phyloP scores from a whole-genome alignment of 495 filamentous ascomycete species.

The Penicillium argentinense region DNA sequence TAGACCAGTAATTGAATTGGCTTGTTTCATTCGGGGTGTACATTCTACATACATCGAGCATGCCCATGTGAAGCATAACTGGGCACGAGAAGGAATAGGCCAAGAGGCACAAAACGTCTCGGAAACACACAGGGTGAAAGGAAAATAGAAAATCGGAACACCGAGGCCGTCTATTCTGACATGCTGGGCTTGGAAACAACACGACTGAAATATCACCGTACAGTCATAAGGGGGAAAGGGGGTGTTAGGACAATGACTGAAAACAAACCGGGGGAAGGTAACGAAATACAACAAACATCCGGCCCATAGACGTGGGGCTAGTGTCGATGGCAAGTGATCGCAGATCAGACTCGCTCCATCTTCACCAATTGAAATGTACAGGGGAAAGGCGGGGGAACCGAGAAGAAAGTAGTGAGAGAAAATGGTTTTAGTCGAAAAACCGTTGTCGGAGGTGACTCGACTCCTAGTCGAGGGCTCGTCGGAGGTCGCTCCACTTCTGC shows the following conservation, averaged over 20 bases:
- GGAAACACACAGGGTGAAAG: conserved; percentile 6
- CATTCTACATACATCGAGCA: conserved; percentile 28
- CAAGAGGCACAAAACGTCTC: conserved; percentile 1
- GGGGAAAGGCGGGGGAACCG: background rate
- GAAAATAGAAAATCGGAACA: conserved; percentile 11
- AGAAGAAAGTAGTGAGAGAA: background rate
- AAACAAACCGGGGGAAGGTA: background rate
- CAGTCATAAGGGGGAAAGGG: conserved; percentile 2
- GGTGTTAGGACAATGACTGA: conserved; percentile 1
- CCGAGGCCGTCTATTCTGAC: conserved; percentile 15
- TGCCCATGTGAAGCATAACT: conserved; percentile 2
- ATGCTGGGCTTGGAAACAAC: conserved; percentile 13
- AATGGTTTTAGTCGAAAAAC: conserved; percentile 33
- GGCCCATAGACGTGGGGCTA: conserved; percentile 15
- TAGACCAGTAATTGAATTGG: too few relatives aligned
- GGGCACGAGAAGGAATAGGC: background rate
- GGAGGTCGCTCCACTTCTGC: conserved; percentile 80
- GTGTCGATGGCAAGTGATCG: conserved; percentile 15
- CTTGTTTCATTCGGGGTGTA: conserved; percentile 33
- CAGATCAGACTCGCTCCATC: conserved; percentile 16
- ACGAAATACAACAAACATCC: conserved; percentile 14
- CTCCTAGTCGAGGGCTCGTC: conserved; percentile 67
- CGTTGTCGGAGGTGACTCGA: too few relatives aligned
- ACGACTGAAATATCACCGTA: conserved; percentile 8
- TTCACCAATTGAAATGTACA: conserved; percentile 30